Conservation (phyloP, 2,329 filamentous ascomycete genomes). For the Phaeophleospora eucalypticola region DNA sequence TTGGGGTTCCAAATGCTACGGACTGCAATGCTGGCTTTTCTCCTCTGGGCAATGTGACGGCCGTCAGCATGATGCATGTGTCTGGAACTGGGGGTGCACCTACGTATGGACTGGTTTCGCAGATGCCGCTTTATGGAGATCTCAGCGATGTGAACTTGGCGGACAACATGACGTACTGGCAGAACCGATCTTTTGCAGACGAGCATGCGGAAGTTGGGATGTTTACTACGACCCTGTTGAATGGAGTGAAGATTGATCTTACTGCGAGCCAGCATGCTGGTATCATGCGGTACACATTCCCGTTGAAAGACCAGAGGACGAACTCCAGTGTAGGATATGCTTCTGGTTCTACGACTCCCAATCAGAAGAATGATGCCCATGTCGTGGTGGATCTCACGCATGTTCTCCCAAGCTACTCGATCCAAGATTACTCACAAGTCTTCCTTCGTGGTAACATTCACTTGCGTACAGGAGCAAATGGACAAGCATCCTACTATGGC, state of each 20-base stretch:
- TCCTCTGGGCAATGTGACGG: conserved; percentile 38
- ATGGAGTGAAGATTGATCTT: conserved; percentile 35
- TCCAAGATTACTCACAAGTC: conserved; percentile 21
- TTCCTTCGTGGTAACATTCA: conserved; percentile 19
- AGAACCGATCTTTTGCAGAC: conserved; percentile 28
- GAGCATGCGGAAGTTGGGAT: conserved; percentile 36
- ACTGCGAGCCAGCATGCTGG: conserved; percentile 37
- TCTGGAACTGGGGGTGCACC: conserved; percentile 27
- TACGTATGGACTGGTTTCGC: conserved; percentile 40
- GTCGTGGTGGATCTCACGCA: conserved; percentile 49
- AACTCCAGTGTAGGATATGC: background rate
- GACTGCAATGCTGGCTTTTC: conserved; percentile 41
- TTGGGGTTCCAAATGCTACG: conserved; percentile 18
- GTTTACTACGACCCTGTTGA: conserved; percentile 35
- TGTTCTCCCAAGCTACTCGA: conserved; percentile 40
- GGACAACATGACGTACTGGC: conserved; percentile 42
- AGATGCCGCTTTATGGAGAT: conserved; percentile 40
- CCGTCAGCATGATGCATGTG: conserved; percentile 38
- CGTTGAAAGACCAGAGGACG: conserved; percentile 14
- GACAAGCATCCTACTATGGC: conserved; percentile 38
- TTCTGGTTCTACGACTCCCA: background rate
- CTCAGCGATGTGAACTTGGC: conserved; percentile 40
- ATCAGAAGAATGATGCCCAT: conserved; percentile 32
- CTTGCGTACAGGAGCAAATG: conserved; percentile 29
- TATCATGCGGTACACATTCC: conserved; percentile 37